phyloP scores from a whole-genome alignment of 805 yeast species.

The Candida awuae region DNA sequence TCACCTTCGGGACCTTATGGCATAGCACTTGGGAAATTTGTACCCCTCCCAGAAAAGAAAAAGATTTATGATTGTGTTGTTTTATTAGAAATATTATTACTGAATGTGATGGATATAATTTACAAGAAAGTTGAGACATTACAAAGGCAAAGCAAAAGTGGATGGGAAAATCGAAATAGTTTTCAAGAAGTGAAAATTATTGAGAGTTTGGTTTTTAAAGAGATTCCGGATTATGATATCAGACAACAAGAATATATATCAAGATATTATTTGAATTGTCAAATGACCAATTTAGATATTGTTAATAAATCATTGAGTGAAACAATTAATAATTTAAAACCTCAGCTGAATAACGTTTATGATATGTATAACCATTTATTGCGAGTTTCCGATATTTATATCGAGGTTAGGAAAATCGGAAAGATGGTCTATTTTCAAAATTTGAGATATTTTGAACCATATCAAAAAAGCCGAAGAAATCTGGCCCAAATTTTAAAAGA shows the following conservation, averaged over 20 bases:
- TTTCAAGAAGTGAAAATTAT: constrained; percentile 12
- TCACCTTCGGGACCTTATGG: constrained; percentile 8
- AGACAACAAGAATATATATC: constrained; percentile 19
- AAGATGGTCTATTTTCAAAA: constrained; percentile 40
- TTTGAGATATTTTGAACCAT: constrained; percentile 35
- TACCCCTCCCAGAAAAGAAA: constrained; percentile 22
- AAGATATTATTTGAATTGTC: constrained; percentile 16
- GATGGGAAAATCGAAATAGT: constrained; percentile 12
- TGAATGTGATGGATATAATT: constrained; percentile 24
- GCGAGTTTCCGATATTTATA: constrained; percentile 43
- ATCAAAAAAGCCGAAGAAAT: constrained; percentile 22
- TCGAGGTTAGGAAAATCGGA: constrained; percentile 39
- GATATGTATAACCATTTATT: constrained; percentile 33
- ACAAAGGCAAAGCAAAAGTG: constrained; percentile 14
- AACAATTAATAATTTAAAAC: constrained; percentile 25
- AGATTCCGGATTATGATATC: constrained; percentile 7
- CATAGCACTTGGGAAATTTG: constrained; percentile 1
- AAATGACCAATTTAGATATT: constrained; percentile 19
- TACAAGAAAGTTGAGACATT: constrained; percentile 18
- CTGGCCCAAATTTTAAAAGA: constrained; percentile 21
- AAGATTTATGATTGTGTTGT: constrained; percentile 21
- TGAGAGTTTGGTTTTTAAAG: constrained; percentile 4
- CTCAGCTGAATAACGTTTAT: constrained; percentile 28
- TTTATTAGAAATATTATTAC: constrained; percentile 22
- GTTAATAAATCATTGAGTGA: constrained; percentile 24